These are phyloP conservation scores for Pelagophyceae sp. DNA, from an alignment of 352 stramenopile genomes.

Conservation along the genomic window DNA sequence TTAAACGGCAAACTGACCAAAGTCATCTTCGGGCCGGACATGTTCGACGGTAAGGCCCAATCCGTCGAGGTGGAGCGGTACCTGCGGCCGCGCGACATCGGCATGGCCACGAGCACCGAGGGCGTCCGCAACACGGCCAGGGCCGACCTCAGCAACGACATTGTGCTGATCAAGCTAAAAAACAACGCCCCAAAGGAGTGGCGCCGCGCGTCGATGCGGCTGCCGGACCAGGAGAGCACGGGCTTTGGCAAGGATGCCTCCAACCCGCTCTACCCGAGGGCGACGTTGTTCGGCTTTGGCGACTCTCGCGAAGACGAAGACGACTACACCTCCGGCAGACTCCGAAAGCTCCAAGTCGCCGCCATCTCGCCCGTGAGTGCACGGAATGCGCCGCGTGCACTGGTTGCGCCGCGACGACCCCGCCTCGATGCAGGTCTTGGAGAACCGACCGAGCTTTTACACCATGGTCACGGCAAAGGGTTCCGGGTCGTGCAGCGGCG, in stretches of 20 bases:
- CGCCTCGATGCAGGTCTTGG: no score
- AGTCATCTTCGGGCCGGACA: slow-evolving; percentile 10
- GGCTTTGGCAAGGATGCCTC: not conserved
- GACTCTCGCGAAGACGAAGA: not conserved
- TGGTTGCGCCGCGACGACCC: no score
- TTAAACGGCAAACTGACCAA: slow-evolving; percentile 5
- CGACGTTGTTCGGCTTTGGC: not conserved
- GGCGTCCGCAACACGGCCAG: not conserved
- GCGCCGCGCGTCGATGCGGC: not conserved
- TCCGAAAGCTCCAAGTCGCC: not conserved
- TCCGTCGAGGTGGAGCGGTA: not conserved
- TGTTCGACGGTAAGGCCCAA: not conserved
- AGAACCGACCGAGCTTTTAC: not conserved
- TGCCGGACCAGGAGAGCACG: not conserved
- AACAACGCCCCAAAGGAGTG: not conserved
- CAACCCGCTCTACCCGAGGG: not conserved
- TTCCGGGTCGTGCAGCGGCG: slow-evolving; percentile 1
- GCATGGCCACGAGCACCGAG: not conserved
- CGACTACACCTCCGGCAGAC: slow-evolving; percentile 6
- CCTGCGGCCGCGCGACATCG: not conserved
- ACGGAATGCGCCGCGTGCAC: no score
- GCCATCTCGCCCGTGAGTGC: not conserved
- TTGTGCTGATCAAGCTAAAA: slow-evolving; percentile 12
- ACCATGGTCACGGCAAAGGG: not conserved
- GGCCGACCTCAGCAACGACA: not conserved